Evolutionary conservation across 306 rosid species (phyloP).

Genomic region (Trichosanthes cucumerina): DNA sequence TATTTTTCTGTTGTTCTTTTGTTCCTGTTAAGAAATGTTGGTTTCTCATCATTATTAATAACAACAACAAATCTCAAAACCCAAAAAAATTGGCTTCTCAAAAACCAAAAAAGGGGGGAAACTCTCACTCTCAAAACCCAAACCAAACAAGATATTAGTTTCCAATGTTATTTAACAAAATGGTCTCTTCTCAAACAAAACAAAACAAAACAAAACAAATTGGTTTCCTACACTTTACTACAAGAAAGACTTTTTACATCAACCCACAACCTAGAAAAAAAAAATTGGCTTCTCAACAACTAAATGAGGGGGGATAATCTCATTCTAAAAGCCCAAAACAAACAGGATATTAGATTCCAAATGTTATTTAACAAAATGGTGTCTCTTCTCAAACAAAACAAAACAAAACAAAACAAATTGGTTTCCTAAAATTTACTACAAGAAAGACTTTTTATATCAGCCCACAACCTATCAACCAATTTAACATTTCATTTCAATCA

Average conservation of each 20-base stretch:
- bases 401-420: not conserved
- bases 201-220: not conserved
- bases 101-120: not conserved
- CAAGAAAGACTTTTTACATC: not conserved
- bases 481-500: not conserved
- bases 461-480: conserved; percentile 1
- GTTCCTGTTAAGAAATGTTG: not conserved
- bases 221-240: not conserved
- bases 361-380: not conserved
- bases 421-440: not conserved
- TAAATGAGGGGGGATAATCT: not conserved
- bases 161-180: not conserved
- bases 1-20: not conserved
- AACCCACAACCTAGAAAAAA: not conserved
- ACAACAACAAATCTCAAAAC: not conserved
- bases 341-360: conserved; percentile 4
- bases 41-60: not conserved
- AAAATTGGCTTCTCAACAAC: not conserved
- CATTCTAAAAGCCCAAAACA: not conserved
- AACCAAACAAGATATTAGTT: not conserved
- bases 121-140: not conserved
- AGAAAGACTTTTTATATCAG: not conserved
- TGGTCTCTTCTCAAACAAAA: not conserved
- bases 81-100: not conserved
- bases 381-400: not conserved